Evolutionary conservation across 202 grass and related monocot genomes (phyloP), one percentile per base, ranked within the genome.

Genomic region (Musa balbisiana): DNA sequence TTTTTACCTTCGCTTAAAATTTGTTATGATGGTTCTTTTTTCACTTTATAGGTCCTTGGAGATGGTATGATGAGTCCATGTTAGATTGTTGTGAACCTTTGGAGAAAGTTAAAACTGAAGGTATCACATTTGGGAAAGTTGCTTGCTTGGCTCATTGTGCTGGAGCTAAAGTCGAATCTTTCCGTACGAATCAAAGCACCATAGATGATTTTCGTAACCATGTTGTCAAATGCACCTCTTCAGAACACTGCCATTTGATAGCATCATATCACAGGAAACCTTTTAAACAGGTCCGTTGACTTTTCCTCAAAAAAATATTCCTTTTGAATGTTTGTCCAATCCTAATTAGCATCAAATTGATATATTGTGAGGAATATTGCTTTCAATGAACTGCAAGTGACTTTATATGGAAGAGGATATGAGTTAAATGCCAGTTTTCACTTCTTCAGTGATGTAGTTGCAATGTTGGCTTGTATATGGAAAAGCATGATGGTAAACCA

Each of bases 31-130:
- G 56, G 33, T 62, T 62, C 20, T 29, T 49, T 23, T 8, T 63
- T 49, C 71, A 17, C 8, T 54, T 72, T 77, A 62, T 74, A 88
- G 86, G 79, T 52, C 94, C 88, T 51, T 93, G 94, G 88, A 82
- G 94, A 33, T 98, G 91, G 94, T 98, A 93, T 85, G 88, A 98
- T 24, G 91, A 98, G 85, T 87, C 91, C 75, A 98, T 98, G 91
- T 86, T 98, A 50, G 94, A 92, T 63, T 98, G 91, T 82, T 90
- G 91, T 84, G 87, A 98, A 60, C 87, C 93, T 78, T 85, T 97
- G 86, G 55, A 84, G 58, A 87, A 80, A 86, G 77, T 98, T 62
- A 91, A 86, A 86, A 51, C 86, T 22, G 9, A 87, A n/a, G 94
- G 94, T 69, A 93, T 89, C 82, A 93, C 88, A 62, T 86, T 97